Conservation (phyloP, 352 stramenopile genomes). For the Phytophthora fragariae region DNA sequence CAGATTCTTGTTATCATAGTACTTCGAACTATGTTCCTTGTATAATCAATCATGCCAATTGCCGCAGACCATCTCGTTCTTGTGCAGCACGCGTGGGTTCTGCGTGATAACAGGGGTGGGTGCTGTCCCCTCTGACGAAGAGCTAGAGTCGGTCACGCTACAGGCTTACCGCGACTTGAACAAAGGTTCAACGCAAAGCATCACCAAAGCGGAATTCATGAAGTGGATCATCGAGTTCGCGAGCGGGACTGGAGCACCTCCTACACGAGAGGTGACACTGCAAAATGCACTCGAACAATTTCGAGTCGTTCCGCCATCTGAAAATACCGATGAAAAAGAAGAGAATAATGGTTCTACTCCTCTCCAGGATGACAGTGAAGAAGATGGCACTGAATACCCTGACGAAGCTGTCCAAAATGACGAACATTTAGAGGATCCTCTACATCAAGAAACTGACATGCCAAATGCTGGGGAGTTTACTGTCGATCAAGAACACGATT, state of each 20-base stretch:
- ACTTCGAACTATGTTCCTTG: no score
- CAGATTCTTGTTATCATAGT: no score
- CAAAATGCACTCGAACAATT: conserved; percentile 42
- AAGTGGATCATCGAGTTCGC: conserved; percentile 58
- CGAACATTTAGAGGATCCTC: neutral
- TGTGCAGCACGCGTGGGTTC: conserved; percentile 63
- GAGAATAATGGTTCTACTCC: conserved; percentile 3
- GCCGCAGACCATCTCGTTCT: conserved; percentile 65
- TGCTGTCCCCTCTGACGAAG: conserved; percentile 58
- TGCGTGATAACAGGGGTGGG: conserved; percentile 59
- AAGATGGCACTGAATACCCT: neutral
- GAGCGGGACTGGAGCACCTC: conserved; percentile 13
- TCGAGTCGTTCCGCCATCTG: conserved; percentile 13
- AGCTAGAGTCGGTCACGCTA: conserved; percentile 63
- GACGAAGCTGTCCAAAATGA: neutral
- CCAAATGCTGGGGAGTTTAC: neutral
- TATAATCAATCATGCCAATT: neutral
- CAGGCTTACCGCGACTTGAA: conserved; percentile 68
- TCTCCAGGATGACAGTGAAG: conserved; percentile 1
- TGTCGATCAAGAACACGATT: conserved; percentile 10
- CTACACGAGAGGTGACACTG: conserved; percentile 37
- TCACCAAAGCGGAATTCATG: conserved; percentile 69
- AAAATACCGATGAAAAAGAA: conserved; percentile 2
- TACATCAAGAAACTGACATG: conserved; percentile 4
- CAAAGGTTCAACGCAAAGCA: conserved; percentile 61